Conservation (phyloP, 106 monocot species). For the Dendrobium catenatum region DNA sequence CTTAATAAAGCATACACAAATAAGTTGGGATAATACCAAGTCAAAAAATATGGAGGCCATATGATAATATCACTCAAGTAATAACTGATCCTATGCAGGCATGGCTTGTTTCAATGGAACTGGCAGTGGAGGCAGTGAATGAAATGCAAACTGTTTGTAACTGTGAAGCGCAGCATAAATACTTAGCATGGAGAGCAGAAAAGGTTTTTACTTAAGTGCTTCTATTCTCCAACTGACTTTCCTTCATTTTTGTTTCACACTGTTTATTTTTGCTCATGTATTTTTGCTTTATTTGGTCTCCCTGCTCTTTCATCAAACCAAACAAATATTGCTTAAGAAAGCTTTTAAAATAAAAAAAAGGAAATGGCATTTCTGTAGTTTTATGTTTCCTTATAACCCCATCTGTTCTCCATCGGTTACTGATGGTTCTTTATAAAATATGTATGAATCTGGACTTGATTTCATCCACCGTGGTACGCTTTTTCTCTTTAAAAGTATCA, state of each 20-base stretch:
- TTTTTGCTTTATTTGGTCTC: background rate
- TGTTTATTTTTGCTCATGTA: background rate
- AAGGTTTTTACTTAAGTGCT: slow-evolving; percentile 44
- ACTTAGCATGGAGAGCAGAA: slow-evolving; percentile 93
- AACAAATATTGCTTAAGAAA: background rate
- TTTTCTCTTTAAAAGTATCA: background rate
- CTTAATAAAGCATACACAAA: background rate
- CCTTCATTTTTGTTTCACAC: background rate
- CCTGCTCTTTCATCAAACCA: background rate
- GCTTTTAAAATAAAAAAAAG: background rate
- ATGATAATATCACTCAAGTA: background rate
- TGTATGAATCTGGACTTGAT: background rate
- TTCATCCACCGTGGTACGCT: background rate
- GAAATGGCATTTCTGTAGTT: background rate
- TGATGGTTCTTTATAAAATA: background rate
- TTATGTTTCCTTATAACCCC: background rate
- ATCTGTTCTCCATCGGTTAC: background rate
- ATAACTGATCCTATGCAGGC: slow-evolving; percentile 30
- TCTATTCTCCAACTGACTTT: background rate
- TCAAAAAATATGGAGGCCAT: background rate
- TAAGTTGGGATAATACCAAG: background rate
- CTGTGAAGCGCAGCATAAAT: slow-evolving; percentile 80
- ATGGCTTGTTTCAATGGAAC: slow-evolving; percentile 81
- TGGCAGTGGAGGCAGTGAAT: slow-evolving; percentile 52
- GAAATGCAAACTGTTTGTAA: slow-evolving; percentile 33